Evolutionary conservation across 257 asterid genomes (phyloP).

Genomic region (Solanum ahanhuiri): DNA sequence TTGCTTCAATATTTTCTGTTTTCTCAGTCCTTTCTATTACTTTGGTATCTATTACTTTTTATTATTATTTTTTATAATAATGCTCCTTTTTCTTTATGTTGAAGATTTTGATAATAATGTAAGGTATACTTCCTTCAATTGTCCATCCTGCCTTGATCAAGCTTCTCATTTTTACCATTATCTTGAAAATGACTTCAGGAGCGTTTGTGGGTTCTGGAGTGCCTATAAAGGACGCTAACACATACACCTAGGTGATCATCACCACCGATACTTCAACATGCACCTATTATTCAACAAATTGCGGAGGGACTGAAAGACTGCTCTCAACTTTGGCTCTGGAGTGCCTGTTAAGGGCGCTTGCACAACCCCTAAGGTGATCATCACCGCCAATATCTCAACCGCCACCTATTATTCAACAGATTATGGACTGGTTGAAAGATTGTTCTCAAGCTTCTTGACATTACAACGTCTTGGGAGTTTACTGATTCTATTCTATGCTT

Average conservation of each 20-base stretch:
- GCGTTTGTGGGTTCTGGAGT: not conserved
- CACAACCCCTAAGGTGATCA: not conserved
- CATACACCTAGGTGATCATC: not conserved
- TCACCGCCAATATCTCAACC: not conserved
- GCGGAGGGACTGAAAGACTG: not conserved
- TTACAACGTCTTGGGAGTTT: not conserved
- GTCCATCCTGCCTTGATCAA: not conserved
- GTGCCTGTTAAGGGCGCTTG: not conserved
- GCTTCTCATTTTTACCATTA: not conserved
- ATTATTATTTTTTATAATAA: not conserved
- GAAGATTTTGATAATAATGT: not conserved
- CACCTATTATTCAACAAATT: not conserved
- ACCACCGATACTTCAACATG: not conserved
- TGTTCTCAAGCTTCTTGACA: not conserved
- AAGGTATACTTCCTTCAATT: not conserved
- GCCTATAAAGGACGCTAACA: not conserved
- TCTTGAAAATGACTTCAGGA: not conserved
- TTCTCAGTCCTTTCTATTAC: not conserved
- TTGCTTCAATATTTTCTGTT: not conserved
- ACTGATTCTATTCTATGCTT: not conserved
- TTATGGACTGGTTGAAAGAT: not conserved
- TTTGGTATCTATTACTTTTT: not conserved
- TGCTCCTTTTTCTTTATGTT: not conserved
- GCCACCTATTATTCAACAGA: not conserved
- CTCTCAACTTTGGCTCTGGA: not conserved